Conservation (phyloP, 768 basidiomycete species). For the Mycena floridula region DNA sequence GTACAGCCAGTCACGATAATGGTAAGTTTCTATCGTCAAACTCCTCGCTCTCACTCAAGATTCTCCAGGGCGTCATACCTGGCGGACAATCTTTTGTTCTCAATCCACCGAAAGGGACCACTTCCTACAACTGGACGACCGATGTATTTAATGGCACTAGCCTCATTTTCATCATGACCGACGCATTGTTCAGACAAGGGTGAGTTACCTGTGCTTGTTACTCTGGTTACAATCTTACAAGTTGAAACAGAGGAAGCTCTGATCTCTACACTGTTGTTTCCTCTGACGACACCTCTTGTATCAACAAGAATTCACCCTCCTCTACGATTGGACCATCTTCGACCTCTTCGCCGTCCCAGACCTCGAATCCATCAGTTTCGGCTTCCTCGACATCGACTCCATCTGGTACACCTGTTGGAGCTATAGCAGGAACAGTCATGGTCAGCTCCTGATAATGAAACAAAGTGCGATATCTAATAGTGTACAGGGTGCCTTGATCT, state of each 20-base stretch:
- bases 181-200: constrained; percentile 45
- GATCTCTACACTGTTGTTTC: constrained; percentile 40
- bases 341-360: constrained; percentile 8
- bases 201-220: too few relatives aligned
- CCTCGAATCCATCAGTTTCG: not conserved
- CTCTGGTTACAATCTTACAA: too few relatives aligned
- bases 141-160: constrained; percentile 53
- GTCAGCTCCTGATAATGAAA: too few relatives aligned
- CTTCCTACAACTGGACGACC: constrained; percentile 47
- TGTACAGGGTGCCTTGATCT: constrained; percentile 47
- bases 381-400: constrained; percentile 16
- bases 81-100: constrained; percentile 48
- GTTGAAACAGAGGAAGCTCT: too few relatives aligned
- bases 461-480: constrained; percentile 49
- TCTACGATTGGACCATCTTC: constrained; percentile 32
- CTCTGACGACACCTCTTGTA: constrained; percentile 44
- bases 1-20: constrained; percentile 47
- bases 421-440: constrained; percentile 39
- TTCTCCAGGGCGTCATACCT: constrained; percentile 55
- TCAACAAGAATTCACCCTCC: constrained; percentile 46
- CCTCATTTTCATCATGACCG: constrained; percentile 51
- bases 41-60: constrained; percentile 1
- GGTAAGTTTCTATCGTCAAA: constrained; percentile 25
- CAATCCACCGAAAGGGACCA: constrained; percentile 29
- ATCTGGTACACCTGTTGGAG: constrained; percentile 31